Conservation (phyloP, 306 rosid genomes). For the Corylus heterophylla region DNA sequence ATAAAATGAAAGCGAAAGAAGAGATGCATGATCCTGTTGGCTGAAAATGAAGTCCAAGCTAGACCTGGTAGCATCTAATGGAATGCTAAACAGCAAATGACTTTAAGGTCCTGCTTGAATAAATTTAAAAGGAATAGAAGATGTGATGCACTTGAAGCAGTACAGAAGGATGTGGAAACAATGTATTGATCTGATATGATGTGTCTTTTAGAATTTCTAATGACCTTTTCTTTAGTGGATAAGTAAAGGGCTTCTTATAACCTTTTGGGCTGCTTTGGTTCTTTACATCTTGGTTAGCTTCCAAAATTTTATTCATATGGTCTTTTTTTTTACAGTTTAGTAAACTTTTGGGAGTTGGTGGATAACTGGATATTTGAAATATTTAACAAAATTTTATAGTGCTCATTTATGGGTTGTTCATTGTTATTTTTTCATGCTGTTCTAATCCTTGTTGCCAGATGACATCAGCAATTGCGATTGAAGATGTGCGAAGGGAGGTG, state of each 20-base stretch:
- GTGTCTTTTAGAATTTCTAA: neutral
- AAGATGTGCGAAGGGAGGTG: constrained; percentile 98
- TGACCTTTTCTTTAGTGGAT: neutral
- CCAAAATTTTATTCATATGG: neutral
- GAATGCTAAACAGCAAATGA: neutral
- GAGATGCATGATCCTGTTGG: neutral
- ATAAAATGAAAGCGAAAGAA: neutral
- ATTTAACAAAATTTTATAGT: neutral
- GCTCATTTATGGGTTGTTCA: neutral
- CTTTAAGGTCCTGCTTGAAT: neutral
- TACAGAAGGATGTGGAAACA: neutral
- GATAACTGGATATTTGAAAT: neutral
- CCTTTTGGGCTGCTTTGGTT: neutral
- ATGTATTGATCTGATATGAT: neutral
- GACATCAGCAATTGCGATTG: constrained; percentile 97
- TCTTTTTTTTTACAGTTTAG: neutral
- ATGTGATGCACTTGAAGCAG: constrained; percentile 4
- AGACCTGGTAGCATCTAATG: neutral
- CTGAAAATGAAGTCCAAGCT: neutral
- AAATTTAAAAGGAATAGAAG: neutral
- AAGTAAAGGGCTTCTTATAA: neutral
- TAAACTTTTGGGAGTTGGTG: neutral
- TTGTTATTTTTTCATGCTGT: constrained; percentile 12
- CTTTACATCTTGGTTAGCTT: neutral
- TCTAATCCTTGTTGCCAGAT: constrained; percentile 53